A percentile compares a stretch with the other conserved stretches of the same genome.
phyloP scores from a whole-genome alignment of 2,329 filamentous ascomycete genomes.

The Cytospora schulzeri region DNA sequence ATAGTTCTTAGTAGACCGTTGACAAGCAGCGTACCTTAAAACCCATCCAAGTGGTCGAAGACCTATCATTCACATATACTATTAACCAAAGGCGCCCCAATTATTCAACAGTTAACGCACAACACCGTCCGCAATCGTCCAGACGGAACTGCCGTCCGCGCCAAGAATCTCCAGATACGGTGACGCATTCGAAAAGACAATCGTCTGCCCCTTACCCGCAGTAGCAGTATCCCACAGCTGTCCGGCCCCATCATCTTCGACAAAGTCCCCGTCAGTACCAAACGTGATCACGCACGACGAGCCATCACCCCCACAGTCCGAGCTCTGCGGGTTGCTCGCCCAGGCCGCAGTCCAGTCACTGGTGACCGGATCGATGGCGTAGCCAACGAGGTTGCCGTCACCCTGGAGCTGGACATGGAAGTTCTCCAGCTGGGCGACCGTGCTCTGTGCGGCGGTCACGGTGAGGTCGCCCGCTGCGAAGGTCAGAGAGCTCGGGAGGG shows the following conservation, averaged over 20 bases:
- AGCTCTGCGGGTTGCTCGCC: slow-evolving; percentile 19
- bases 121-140: slow-evolving; percentile 6
- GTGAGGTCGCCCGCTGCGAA: slow-evolving; percentile 29
- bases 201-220: not conserved
- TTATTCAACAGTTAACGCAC: not conserved
- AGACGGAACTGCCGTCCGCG: not conserved
- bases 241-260: slow-evolving; percentile 1
- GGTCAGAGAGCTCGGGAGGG: slow-evolving; percentile 28
- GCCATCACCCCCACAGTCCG: slow-evolving; percentile 17
- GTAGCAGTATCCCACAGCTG: slow-evolving; percentile 15
- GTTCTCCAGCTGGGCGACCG: slow-evolving; percentile 29
- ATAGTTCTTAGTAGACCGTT: too few species aligned
- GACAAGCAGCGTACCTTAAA: too few species aligned
- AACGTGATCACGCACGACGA: slow-evolving; percentile 16
- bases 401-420: slow-evolving; percentile 33
- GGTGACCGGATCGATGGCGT: slow-evolving; percentile 22
- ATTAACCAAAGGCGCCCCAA: too few species aligned
- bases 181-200: slow-evolving; percentile 6
- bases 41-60: too few species aligned
- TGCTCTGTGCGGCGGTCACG: slow-evolving; percentile 28
- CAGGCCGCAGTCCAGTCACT: slow-evolving; percentile 24
- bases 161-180: slow-evolving; percentile 1
- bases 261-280: slow-evolving; percentile 15
- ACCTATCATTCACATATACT: not conserved
- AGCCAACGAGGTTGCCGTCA: slow-evolving; percentile 33